Base-by-base conservation (phyloP, 228 moss, liverwort and hornwort genomes). In the Sphagnum fallax region DNA sequence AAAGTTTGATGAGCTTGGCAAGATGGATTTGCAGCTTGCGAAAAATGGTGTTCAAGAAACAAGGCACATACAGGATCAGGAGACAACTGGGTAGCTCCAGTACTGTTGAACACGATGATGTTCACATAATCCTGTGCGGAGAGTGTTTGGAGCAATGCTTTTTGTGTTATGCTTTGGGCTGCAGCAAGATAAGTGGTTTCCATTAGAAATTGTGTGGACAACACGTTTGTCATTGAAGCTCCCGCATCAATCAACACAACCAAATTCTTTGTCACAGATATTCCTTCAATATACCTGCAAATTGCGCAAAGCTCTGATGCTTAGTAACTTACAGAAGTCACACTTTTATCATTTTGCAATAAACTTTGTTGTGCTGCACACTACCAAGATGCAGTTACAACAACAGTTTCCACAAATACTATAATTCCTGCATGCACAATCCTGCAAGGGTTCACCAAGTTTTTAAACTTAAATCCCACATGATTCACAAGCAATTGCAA, bases 201-300 rank as follows among this genome's bases (percentile, higher is more conserved):
- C 0, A 5, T 0, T 6, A 50, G 16, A 6, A 71, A 76, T 9
- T 15, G 0, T 0, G n/a, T 6, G 0, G 61, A 50, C 0, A 6
- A 0, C 10, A 14, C 14, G 11, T 12, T 58, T 32, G 63, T 63
- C 70, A 76, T 76, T 6, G 64, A 18, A 1, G 0, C 52, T 5
- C 57, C 72, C 47, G 66, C 76, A 52, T 80, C 80, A 58, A 76
- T 58, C 73, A 73, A 65, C 52, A 72, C 76, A 72, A 80, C 76
- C 6, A 80, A 69, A 6, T 52, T 70, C 70, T 73, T 76, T 11
- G 10, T 0, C 0, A 80, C 66, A 0, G 49, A 52, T 5, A 47
- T 53, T 4, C 72, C 75, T 47, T 57, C 8, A 5, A 51, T 8
- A 5, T 65, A 80, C 71, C 71, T 76, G 62, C 49, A 6, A 63